A percentile compares a stretch with the other conserved stretches of the same genome.
Conservation (phyloP, 2,329 filamentous ascomycete genomes). For the Diaporthe batatas region DNA sequence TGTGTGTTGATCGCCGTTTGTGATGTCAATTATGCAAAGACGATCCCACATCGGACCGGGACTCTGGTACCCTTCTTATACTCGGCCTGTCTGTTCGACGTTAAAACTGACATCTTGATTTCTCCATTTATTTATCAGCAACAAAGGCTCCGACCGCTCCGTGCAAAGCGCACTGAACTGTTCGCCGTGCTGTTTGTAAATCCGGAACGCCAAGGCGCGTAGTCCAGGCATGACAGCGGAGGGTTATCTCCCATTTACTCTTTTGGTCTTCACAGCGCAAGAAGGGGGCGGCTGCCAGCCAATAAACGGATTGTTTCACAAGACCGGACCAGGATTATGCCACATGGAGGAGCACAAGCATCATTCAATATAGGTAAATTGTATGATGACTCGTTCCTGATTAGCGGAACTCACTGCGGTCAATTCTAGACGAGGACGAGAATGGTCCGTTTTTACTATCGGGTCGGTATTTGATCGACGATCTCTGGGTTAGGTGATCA, state of each 20-base stretch:
- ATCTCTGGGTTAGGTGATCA: constrained; percentile 14
- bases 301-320: constrained; percentile 11
- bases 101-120: not conserved
- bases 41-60: not conserved
- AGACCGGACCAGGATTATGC: not conserved
- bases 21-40: constrained; percentile 15
- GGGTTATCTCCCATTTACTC: constrained; percentile 9
- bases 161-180: constrained; percentile 1
- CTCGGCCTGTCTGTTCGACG: not conserved
- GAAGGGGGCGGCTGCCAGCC: not conserved
- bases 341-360: not conserved
- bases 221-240: constrained; percentile 23
- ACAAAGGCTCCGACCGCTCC: not conserved
- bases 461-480: not conserved
- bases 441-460: constrained; percentile 8
- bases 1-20: constrained; percentile 9
- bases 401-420: constrained; percentile 9
- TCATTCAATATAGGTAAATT: not conserved
- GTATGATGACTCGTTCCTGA: not conserved
- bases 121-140: not conserved
- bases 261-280: not conserved
- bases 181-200: constrained; percentile 9
- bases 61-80: constrained; percentile 16
- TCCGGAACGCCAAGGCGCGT: constrained; percentile 29
- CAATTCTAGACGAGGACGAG: not conserved